Evolutionary conservation across 2,329 filamentous ascomycete species (phyloP), one percentile per base, ranked within the genome.

Genomic region (Peltaster fructicola): DNA sequence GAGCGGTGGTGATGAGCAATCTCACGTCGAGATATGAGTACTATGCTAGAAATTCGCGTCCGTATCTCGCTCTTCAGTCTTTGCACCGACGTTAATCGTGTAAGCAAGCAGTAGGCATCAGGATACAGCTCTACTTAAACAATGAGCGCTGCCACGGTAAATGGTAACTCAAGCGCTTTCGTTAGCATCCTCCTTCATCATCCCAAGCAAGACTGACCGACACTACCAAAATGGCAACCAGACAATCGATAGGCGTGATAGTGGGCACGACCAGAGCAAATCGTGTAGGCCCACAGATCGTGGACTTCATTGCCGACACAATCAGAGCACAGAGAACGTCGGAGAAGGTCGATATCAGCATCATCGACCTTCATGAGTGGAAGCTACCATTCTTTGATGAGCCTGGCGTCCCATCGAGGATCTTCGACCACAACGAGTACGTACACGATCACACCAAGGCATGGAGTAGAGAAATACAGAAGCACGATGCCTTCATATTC

Each of bases 351-450:
- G 17, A n/a, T 9, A 22, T 26, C 23, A 19, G 22, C 17, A n/a
- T 17, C 11, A 20, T 59, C 21, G 52, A 59, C 29, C 27, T 59
- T 9, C 40, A 41, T 15, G 36, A 46, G 17, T 52, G 51, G 32
- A 47, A 50, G 24, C 53, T 64, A 5, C 59, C 59, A 7, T 35
- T 63, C 5, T 59, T 43, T 24, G 48, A 61, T 34, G 59, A 66
- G 38, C 32, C 43, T 1, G 42, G 47, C 7, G 38, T 60, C 0
- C 55, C 56, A 2, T 37, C 33, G 0, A n/a, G n/a, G n/a, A n/a
- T n/a, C n/a, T n/a, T n/a, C n/a, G n/a, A n/a, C n/a, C 29, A 41
- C 4, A 44, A 37, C 6, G 38, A 48, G 14, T 61, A 56, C 37
- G 34, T 43, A 5, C 38, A 56, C 20, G 47, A 50, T n/a, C 50